Evolutionary conservation across 768 basidiomycete species (phyloP).

Genomic region (Suillus occidentalis): DNA sequence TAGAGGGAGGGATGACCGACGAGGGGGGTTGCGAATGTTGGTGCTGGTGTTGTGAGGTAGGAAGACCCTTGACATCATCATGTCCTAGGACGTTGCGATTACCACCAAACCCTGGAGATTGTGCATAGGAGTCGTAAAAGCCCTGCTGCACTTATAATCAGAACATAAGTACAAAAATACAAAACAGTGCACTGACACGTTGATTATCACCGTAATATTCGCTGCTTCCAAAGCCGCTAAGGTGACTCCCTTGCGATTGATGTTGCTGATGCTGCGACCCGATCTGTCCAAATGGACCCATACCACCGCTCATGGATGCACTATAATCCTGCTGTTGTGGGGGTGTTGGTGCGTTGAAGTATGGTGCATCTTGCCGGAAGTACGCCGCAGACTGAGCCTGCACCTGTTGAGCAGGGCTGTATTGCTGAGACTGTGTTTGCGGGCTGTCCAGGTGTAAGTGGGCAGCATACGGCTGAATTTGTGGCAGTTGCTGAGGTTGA

Average conservation of each 20-base stretch:
- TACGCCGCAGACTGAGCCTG: constrained; percentile 37
- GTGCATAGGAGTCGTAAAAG: constrained; percentile 77
- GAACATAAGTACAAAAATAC: constrained; percentile 3
- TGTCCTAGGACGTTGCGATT: constrained; percentile 63
- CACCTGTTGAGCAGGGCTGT: constrained; percentile 36
- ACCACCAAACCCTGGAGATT: constrained; percentile 61
- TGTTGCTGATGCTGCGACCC: constrained; percentile 49
- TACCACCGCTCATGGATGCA: constrained; percentile 24
- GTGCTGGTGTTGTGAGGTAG: constrained; percentile 53
- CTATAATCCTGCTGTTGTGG: constrained; percentile 61
- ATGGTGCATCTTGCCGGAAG: constrained; percentile 72
- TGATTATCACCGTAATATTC: constrained; percentile 74
- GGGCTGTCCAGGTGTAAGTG: constrained; percentile 65
- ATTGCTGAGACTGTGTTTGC: constrained; percentile 36
- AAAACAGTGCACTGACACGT: constrained; percentile 45
- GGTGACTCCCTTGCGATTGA: constrained; percentile 48
- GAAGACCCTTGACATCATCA: constrained; percentile 74
- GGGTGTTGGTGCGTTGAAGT: constrained; percentile 79
- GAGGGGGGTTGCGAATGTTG: constrained; percentile 34
- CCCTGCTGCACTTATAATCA: constrained; percentile 42
- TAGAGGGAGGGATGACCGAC: constrained; percentile 51
- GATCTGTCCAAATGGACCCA: constrained; percentile 59
- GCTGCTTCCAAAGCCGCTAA: constrained; percentile 54
- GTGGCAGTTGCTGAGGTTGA: constrained; percentile 32
- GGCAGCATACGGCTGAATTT: constrained; percentile 53